A percentile compares a stretch with the other conserved stretches of the same genome.
phyloP scores from a whole-genome alignment of 2,329 filamentous ascomycete genomes.

The Colletotrichum sp. region DNA sequence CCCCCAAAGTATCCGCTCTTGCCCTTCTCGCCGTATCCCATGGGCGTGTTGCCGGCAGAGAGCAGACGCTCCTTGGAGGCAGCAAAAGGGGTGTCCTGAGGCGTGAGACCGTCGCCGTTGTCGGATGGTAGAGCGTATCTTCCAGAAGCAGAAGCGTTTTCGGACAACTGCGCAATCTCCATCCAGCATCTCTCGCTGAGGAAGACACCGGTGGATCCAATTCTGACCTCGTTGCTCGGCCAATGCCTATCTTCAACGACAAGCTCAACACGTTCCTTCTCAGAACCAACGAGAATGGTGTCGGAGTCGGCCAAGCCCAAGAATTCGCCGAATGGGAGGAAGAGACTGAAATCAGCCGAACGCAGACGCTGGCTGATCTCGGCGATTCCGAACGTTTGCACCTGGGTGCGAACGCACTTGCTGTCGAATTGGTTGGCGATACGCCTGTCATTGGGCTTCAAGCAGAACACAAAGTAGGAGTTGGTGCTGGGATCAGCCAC shows the following conservation, averaged over 20 bases:
- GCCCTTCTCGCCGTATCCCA: conserved; percentile 75
- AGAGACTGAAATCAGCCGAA: conserved; percentile 94
- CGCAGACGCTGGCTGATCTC: conserved; percentile 94
- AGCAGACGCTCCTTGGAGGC: conserved; percentile 66
- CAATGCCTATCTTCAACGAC: conserved; percentile 93
- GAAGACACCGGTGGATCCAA: conserved; percentile 93
- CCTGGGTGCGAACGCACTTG: conserved; percentile 93
- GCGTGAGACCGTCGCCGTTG: conserved; percentile 65
- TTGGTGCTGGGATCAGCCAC: conserved; percentile 85
- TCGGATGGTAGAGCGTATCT: conserved; percentile 63
- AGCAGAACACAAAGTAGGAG: conserved; percentile 93
- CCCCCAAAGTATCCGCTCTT: conserved; percentile 81
- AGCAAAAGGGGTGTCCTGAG: conserved; percentile 66
- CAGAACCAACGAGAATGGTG: conserved; percentile 85
- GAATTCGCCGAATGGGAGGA: conserved; percentile 95
- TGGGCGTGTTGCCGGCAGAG: conserved; percentile 58
- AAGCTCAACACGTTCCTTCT: conserved; percentile 88
- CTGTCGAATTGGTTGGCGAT: conserved; percentile 99
- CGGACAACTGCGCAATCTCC: conserved; percentile 79
- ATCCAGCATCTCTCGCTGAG: conserved; percentile 96
- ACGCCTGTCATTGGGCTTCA: conserved; percentile 95
- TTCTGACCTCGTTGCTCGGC: conserved; percentile 88
- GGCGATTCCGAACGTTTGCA: conserved; percentile 94
- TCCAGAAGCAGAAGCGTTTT: conserved; percentile 59
- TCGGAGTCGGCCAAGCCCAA: conserved; percentile 86